Evolutionary conservation across 257 asterid species (phyloP), one percentile per base, ranked within the genome.

Genomic region (Orobanche coerulescens): DNA sequence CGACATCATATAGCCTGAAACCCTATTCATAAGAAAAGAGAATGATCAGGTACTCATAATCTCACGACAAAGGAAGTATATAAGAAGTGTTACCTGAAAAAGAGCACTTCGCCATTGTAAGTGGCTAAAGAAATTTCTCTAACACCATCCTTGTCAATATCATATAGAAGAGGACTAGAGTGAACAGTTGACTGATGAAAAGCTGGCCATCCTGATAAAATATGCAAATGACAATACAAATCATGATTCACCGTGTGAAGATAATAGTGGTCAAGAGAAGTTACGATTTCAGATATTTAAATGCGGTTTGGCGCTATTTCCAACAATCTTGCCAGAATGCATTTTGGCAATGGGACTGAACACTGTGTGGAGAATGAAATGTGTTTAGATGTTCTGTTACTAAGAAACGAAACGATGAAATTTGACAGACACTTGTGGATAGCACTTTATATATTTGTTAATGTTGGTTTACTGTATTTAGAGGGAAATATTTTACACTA

Each of bases 141-240:
- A 66, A 87, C 92, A 24, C 97, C 99, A 73, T 93, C 99, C 82
- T 93, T 89, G 82, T 93, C 99, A 72, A 93, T 89, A 65, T 93
- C 99, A 57, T 81, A 87, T 22, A 87, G 82, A 68, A 93, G 85
- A 67, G 99, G 99, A 76, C 92, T 90, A 57, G 99, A 85, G 73
- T 93, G 97, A 60, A 83, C 94, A 42, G 97, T 93, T 63, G 99
- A 93, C 83, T 89, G 96, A 75, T 93, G 99, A 71, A 93, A 93
- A 46, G 96, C 96, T 36, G 99, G 99, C 97, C 99, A 93, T 49
- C 99, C 99, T 93, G 82, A 64, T 70, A 62, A 66, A 66, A 34
- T 13, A 74, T 20, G 7, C 19, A 43, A n/a, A 55, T 20, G 6
- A 64, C 28, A 70, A n/a, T 79, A 56, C 36, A 58, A 66, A 31